These are phyloP conservation scores for Jackrogersella multiformis DNA, from an alignment of 495 filamentous ascomycete species.

Conservation along the genomic window DNA sequence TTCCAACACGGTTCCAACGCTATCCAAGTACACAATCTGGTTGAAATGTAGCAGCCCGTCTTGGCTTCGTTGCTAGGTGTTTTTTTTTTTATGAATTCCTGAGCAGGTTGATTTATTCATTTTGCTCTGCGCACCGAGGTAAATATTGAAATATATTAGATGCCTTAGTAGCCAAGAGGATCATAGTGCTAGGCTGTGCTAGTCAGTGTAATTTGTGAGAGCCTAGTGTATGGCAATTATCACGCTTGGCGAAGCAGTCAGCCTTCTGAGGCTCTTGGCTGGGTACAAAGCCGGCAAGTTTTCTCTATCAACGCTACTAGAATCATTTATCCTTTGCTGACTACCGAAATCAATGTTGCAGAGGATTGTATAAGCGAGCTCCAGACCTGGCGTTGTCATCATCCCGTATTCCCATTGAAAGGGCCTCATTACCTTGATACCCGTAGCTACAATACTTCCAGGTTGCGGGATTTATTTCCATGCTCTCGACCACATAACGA, in stretches of 20 bases:
- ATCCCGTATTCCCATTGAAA: conserved; percentile 20
- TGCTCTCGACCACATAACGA: conserved; percentile 28
- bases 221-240: conserved; percentile 31
- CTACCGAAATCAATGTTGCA: conserved; percentile 29
- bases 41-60: conserved; percentile 40
- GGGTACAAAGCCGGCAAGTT: conserved; percentile 40
- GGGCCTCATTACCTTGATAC: not conserved
- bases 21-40: conserved; percentile 24
- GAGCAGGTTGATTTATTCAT: too few species aligned
- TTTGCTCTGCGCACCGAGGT: too few species aligned
- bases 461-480: conserved; percentile 37
- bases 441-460: too few species aligned
- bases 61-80: conserved; percentile 25
- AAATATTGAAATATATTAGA: conserved; percentile 14
- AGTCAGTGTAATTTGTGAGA: conserved; percentile 24
- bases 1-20: too few species aligned
- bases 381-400: conserved; percentile 17
- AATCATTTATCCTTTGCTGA: conserved; percentile 23
- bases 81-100: too few species aligned
- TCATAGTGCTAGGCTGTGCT: conserved; percentile 8
- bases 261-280: conserved; percentile 46
- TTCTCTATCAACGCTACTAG: conserved; percentile 16
- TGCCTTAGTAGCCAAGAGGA: conserved; percentile 32
- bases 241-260: conserved; percentile 42
- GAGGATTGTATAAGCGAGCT: conserved; percentile 24